Evolutionary conservation across 257 asterid species (phyloP).

Genomic region (Penstemon newberryi): DNA sequence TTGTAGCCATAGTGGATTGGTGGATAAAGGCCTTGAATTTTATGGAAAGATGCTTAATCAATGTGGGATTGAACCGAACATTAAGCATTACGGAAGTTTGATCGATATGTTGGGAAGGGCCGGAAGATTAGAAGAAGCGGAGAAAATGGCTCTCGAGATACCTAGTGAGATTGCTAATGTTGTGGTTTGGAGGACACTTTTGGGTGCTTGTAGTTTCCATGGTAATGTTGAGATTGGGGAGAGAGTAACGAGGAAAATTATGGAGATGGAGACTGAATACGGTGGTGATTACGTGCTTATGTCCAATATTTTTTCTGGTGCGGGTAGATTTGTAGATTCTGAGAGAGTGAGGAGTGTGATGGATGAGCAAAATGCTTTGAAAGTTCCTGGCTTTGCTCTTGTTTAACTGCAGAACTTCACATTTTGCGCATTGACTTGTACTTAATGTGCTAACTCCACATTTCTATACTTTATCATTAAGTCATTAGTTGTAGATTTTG

Average conservation of each 20-base stretch:
- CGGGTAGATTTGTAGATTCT: slow-evolving; percentile 66
- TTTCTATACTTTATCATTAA: no score
- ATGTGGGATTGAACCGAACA: slow-evolving; percentile 42
- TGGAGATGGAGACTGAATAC: slow-evolving; percentile 59
- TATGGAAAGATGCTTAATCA: slow-evolving; percentile 55
- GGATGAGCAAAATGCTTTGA: slow-evolving; percentile 51
- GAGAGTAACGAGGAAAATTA: slow-evolving; percentile 49
- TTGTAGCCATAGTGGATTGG: slow-evolving; percentile 75
- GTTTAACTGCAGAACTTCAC: slow-evolving; percentile 20
- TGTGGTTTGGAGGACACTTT: slow-evolving; percentile 74
- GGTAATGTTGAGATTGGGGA: slow-evolving; percentile 69
- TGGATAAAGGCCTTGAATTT: slow-evolving; percentile 62
- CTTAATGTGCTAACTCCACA: no score
- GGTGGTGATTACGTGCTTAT: slow-evolving; percentile 81
- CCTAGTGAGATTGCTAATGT: slow-evolving; percentile 47
- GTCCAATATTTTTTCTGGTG: slow-evolving; percentile 62
- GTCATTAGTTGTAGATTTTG: no score
- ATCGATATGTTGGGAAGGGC: slow-evolving; percentile 82
- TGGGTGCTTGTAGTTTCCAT: slow-evolving; percentile 75
- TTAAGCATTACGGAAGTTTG: slow-evolving; percentile 66
- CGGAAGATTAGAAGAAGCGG: slow-evolving; percentile 83
- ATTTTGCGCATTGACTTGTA: no score
- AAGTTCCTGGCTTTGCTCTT: slow-evolving; percentile 54
- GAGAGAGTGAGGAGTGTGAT: slow-evolving; percentile 55
- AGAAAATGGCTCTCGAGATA: slow-evolving; percentile 49